Evolutionary conservation across 108 stramenopile genomes (phyloP).

Genomic region (Aurantiochytrium sp.): DNA sequence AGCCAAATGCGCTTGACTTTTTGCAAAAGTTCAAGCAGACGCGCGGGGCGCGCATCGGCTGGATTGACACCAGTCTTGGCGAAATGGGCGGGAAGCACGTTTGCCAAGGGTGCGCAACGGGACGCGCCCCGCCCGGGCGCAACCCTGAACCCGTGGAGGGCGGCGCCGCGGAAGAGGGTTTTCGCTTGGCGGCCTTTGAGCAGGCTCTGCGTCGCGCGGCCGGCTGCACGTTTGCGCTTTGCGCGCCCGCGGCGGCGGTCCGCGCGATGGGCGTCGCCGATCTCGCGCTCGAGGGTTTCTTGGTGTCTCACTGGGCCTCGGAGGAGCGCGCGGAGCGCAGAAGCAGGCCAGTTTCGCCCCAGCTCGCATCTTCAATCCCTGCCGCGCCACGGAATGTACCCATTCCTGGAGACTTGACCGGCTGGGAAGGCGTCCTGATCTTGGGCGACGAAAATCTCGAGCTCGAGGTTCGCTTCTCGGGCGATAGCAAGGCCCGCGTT

Average conservation of each 20-base stretch:
- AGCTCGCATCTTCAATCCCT: not conserved
- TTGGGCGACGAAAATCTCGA: not conserved
- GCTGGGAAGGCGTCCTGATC: not conserved
- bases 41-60: not conserved
- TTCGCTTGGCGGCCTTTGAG: not conserved
- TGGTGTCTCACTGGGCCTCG: not conserved
- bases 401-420: not conserved
- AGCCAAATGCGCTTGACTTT: not conserved
- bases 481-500: not conserved
- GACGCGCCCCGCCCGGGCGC: too few relatives aligned
- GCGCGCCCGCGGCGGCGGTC: not conserved
- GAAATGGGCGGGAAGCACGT: too few relatives aligned
- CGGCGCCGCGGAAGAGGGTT: not conserved
- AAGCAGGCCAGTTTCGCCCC: not conserved
- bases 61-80: not conserved
- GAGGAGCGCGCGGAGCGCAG: not conserved
- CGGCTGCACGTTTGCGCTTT: not conserved
- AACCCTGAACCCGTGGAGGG: too few relatives aligned
- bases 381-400: not conserved
- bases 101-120: too few relatives aligned
- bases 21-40: not conserved
- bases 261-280: not conserved
- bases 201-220: not conserved
- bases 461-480: not conserved
- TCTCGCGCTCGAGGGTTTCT: not conserved